A percentile compares a stretch with the other conserved stretches of the same genome.
phyloP scores from a whole-genome alignment of 352 stramenopile genomes.

The Aphanomyces euteiches region DNA sequence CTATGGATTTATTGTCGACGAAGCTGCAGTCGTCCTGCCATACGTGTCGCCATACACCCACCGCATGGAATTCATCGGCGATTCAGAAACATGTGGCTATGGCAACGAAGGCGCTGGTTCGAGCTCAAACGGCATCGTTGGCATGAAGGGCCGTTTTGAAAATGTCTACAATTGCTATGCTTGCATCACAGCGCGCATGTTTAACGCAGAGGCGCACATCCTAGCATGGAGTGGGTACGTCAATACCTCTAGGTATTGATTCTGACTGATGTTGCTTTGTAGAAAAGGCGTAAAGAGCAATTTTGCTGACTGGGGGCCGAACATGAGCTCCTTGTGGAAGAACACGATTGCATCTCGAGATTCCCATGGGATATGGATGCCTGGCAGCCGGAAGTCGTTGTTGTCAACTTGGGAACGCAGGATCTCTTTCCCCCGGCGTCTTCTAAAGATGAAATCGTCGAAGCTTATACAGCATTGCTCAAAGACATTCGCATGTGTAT shows the following conservation, averaged over 20 bases:
- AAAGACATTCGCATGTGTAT: slow-evolving; percentile 74
- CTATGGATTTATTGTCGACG: slow-evolving; percentile 83
- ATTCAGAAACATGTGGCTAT: slow-evolving; percentile 79
- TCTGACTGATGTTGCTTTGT: slow-evolving; percentile 7
- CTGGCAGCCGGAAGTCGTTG: slow-evolving; percentile 76
- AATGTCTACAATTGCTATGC: slow-evolving; percentile 87
- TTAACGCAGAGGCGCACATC: slow-evolving; percentile 80
- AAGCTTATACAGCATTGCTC: slow-evolving; percentile 63
- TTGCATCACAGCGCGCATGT: slow-evolving; percentile 79
- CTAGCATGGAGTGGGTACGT: slow-evolving; percentile 75
- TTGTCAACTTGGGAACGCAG: slow-evolving; percentile 81
- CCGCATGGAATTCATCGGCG: slow-evolving; percentile 83
- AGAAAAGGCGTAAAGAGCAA: slow-evolving; percentile 86
- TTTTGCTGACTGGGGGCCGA: slow-evolving; percentile 73
- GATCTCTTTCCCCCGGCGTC: slow-evolving; percentile 77
- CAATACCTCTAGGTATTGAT: no score
- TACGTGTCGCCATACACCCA: slow-evolving; percentile 35
- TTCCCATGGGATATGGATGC: slow-evolving; percentile 65
- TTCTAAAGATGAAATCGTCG: slow-evolving; percentile 77
- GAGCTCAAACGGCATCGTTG: slow-evolving; percentile 70
- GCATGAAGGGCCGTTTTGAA: slow-evolving; percentile 84
- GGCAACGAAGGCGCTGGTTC: slow-evolving; percentile 78
- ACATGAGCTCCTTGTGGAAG: slow-evolving; percentile 79
- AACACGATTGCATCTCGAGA: slow-evolving; percentile 75
- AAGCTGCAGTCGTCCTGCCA: slow-evolving; percentile 56